Evolutionary conservation across 768 basidiomycete species (phyloP).

Genomic region (Sarcodon aspratus): DNA sequence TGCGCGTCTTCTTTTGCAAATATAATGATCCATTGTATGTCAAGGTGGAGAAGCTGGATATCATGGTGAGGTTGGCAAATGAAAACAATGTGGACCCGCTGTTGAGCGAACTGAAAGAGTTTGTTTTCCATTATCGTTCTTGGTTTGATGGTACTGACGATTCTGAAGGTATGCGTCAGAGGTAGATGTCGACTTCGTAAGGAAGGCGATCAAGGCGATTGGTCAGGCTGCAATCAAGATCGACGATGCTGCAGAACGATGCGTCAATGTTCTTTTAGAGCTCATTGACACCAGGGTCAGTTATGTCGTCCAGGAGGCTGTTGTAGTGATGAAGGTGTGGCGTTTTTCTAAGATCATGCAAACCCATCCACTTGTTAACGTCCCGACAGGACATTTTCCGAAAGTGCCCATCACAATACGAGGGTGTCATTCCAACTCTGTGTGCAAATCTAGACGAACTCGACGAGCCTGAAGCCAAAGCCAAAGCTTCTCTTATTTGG

Average conservation of each 20-base stretch:
- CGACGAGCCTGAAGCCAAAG: slow-evolving; percentile 96
- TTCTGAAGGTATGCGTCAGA: slow-evolving; percentile 79
- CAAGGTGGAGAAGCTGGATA: slow-evolving; percentile 96
- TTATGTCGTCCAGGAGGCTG: slow-evolving; percentile 97
- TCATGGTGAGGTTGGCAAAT: slow-evolving; percentile 88
- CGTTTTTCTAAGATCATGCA: not conserved
- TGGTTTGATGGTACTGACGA: slow-evolving; percentile 3
- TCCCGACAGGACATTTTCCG: slow-evolving; percentile 84
- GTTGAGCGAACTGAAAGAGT: slow-evolving; percentile 95
- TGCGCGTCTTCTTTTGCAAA: slow-evolving; percentile 99
- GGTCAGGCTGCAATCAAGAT: slow-evolving; percentile 96
- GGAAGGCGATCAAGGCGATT: slow-evolving; percentile 89
- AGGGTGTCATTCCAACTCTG: slow-evolving; percentile 91
- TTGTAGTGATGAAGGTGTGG: slow-evolving; percentile 94
- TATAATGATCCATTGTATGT: slow-evolving; percentile 99
- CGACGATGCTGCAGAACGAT: slow-evolving; percentile 84
- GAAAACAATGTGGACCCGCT: slow-evolving; percentile 93
- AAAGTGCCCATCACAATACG: slow-evolving; percentile 92
- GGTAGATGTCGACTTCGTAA: slow-evolving; percentile 97
- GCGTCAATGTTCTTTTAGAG: slow-evolving; percentile 88
- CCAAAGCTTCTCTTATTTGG: slow-evolving; percentile 96
- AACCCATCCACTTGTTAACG: not conserved
- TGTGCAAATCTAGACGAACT: slow-evolving; percentile 94
- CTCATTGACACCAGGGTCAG: slow-evolving; percentile 88
- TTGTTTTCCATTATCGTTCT: slow-evolving; percentile 14